These are phyloP conservation scores for Aspergillus leporis DNA, from an alignment of 495 filamentous ascomycete species.

Conservation along the genomic window DNA sequence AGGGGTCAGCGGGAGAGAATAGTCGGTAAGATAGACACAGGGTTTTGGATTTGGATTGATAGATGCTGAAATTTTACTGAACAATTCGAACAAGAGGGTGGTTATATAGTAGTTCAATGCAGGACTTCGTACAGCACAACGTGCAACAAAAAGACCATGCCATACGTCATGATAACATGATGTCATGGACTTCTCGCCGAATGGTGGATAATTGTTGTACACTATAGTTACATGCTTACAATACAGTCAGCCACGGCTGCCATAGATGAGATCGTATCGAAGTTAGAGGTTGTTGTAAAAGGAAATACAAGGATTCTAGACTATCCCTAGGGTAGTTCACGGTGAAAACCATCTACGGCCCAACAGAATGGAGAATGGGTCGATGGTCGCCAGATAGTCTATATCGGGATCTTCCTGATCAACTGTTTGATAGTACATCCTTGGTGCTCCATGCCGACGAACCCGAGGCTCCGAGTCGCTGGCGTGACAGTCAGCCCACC, in stretches of 20 bases:
- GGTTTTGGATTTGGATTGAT: neutral
- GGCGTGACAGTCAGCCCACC: constrained; percentile 12
- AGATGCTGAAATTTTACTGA: neutral
- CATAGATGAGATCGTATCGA: neutral
- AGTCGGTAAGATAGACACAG: neutral
- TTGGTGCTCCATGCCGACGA: neutral
- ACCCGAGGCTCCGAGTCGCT: constrained; percentile 5
- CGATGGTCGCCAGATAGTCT: neutral
- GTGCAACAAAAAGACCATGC: neutral
- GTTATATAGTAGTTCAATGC: constrained; percentile 7
- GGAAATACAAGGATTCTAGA: neutral
- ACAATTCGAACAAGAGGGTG: neutral
- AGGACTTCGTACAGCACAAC: neutral
- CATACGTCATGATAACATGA: constrained; percentile 38
- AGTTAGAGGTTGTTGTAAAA: neutral
- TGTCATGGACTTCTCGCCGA: constrained; percentile 32
- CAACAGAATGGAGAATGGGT: neutral
- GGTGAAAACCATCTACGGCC: neutral
- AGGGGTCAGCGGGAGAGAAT: neutral
- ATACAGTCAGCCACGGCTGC: neutral
- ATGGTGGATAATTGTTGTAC: neutral
- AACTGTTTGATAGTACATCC: neutral
- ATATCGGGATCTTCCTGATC: neutral
- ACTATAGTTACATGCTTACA: neutral
- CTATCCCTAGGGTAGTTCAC: constrained; percentile 3